Evolutionary conservation across 306 rosid genomes (phyloP).

Genomic region (Cyamopsis tetragonoloba): DNA sequence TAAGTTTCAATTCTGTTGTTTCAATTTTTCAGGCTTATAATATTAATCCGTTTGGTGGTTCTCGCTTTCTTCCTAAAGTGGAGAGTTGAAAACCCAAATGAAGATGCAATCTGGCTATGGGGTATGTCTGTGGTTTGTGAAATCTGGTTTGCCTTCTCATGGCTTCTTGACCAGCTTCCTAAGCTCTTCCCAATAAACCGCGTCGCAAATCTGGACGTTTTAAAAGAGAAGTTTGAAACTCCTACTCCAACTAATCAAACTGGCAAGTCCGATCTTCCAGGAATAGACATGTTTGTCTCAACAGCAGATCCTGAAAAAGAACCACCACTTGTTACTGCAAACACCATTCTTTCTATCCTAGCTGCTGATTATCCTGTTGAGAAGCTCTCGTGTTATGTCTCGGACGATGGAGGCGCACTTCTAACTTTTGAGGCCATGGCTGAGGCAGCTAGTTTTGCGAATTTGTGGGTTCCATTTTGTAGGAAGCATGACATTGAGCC

Average conservation of each 20-base stretch:
- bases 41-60: constrained; percentile 48
- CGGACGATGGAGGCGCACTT: constrained; percentile 89
- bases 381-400: constrained; percentile 77
- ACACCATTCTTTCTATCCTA: constrained; percentile 70
- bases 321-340: constrained; percentile 81
- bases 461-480: constrained; percentile 80
- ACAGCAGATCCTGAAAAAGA: constrained; percentile 86
- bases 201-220: constrained; percentile 41
- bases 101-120: constrained; percentile 82
- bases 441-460: constrained; percentile 82
- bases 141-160: constrained; percentile 83
- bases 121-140: constrained; percentile 77
- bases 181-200: constrained; percentile 83
- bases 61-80: constrained; percentile 56
- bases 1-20: background rate
- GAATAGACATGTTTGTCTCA: constrained; percentile 70
- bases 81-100: constrained; percentile 63
- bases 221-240: constrained; percentile 69
- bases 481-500: constrained; percentile 77
- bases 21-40: constrained; percentile 52
- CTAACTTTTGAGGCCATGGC: constrained; percentile 88
- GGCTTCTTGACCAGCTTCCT: constrained; percentile 84
- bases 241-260: constrained; percentile 50
- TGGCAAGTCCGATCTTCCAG: constrained; percentile 84
- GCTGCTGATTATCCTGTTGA: constrained; percentile 77